Evolutionary conservation across 805 yeast species (phyloP), one percentile per base, ranked within the genome.

Genomic region (Yamadazyma takamatsuzukensis): DNA sequence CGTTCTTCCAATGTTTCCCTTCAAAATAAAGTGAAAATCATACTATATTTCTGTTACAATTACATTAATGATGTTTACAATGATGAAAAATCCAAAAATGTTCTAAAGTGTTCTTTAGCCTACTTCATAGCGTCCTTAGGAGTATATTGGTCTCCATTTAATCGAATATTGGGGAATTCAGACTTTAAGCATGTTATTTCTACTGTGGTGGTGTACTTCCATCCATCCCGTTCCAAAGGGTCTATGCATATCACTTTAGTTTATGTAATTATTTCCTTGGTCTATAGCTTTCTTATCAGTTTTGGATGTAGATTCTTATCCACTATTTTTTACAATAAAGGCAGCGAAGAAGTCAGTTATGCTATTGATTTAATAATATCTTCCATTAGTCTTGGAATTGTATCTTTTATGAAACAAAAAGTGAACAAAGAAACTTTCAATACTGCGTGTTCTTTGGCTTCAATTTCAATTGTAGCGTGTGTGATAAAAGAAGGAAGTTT

Each of bases 121-220:
- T 86, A 86, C 49, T 59, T 80, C 7, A 37, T 84, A 1, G 90
- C 88, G 1, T 80, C 94, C 0, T 48, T 83, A 36, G 84, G 80
- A 1, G 93, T 85, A 12, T 83, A 80, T 53, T 69, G 68, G 44
- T 48, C 68, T 1, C 59, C 72, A 1, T 59, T 79, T 28, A 68
- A 78, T 8, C 45, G 54, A 12, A 39, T 76, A 2, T 51, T 83
- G 26, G 94, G 94, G 0, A 52, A 59, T 21, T 69, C 83, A 16
- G 89, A 83, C 55, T 76, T 83, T 8, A 85, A 85, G 52, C 95
- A 85, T 61, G 72, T 83, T 42, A 78, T 82, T 3, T 87, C 94
- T 23, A 86, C 95, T 0, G 81, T 81, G 7, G 82, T 85, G 1
- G 93, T 85, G 2, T 86, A 86, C 54, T 85, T 86, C 63, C 93